These are phyloP conservation scores for Ambispora gerdemannii DNA, from an alignment of 192 early-diverging fungal species.

Conservation along the genomic window DNA sequence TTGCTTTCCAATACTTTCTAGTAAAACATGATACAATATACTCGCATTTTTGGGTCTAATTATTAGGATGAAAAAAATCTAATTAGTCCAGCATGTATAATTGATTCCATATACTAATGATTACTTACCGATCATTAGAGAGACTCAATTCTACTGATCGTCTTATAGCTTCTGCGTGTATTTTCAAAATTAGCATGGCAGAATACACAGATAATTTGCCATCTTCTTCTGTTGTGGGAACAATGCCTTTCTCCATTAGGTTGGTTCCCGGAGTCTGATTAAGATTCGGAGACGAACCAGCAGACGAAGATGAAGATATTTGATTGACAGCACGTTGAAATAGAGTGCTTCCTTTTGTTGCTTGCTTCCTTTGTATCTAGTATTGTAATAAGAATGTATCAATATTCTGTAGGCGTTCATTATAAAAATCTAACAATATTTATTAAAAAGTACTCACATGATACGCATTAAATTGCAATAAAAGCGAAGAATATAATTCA, in stretches of 20 bases:
- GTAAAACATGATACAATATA: slow-evolving; percentile 67
- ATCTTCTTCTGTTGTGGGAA: slow-evolving; percentile 37
- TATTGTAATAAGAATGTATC: background rate
- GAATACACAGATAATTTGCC: slow-evolving; percentile 43
- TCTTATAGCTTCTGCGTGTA: slow-evolving; percentile 73
- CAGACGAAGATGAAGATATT: slow-evolving; percentile 14
- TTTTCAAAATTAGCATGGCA: slow-evolving; percentile 57
- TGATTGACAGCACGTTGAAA: slow-evolving; percentile 28
- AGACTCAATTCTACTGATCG: slow-evolving; percentile 76
- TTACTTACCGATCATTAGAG: slow-evolving; percentile 55
- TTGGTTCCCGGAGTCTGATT: slow-evolving; percentile 2
- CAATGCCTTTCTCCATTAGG: slow-evolving; percentile 13
- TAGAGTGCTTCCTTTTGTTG: background rate
- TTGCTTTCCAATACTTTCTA: slow-evolving; percentile 74
- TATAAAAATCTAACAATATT: no score
- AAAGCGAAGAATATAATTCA: slow-evolving; percentile 52
- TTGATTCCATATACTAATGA: background rate
- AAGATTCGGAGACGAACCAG: background rate
- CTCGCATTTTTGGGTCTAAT: slow-evolving; percentile 61
- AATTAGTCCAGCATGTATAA: background rate
- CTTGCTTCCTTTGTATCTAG: slow-evolving; percentile 18
- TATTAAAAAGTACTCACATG: slow-evolving; percentile 31
- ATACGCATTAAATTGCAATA: slow-evolving; percentile 44
- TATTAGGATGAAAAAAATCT: slow-evolving; percentile 9
- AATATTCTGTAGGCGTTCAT: no score